A percentile compares a stretch with the other conserved stretches of the same genome.
Conservation (phyloP, 2,329 filamentous ascomycete species). For the Microdochium paspali region DNA sequence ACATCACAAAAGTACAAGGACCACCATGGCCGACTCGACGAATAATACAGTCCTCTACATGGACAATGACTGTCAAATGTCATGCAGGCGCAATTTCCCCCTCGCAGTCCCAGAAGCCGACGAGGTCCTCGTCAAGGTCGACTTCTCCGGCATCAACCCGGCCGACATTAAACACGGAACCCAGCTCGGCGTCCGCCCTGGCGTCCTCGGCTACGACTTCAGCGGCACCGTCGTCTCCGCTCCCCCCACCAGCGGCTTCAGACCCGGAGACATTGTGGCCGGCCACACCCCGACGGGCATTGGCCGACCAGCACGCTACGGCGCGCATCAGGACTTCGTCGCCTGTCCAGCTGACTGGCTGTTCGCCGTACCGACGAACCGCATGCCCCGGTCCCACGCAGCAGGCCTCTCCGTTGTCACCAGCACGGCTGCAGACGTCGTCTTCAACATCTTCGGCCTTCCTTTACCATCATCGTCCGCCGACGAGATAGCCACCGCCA, state of each 20-base stretch:
- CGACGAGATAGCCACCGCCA: background rate
- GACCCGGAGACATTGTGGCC: conserved; percentile 1
- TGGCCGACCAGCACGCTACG: conserved; percentile 1
- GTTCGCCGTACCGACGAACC: background rate
- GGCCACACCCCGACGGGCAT: conserved; percentile 2
- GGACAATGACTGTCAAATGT: background rate
- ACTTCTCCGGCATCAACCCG: conserved; percentile 6
- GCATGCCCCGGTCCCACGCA: conserved; percentile 4
- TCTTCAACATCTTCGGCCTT: conserved; percentile 10
- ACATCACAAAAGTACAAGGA: too few relatives aligned
- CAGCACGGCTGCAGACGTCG: conserved; percentile 11
- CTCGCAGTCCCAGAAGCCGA: background rate
- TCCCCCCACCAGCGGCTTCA: background rate
- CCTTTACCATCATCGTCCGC: conserved; percentile 3
- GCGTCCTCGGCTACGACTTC: conserved; percentile 7
- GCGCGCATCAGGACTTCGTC: conserved; percentile 3
- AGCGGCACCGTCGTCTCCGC: conserved; percentile 2
- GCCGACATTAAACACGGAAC: conserved; percentile 5
- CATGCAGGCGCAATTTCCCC: background rate
- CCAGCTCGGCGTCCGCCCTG: conserved; percentile 3
- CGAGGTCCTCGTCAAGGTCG: conserved; percentile 4
- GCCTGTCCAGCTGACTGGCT: conserved; percentile 1
- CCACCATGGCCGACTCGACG: background rate
- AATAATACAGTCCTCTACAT: background rate
- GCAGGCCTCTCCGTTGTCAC: conserved; percentile 6